Evolutionary conservation across 768 basidiomycete genomes (phyloP).

Genomic region (Boletus vermiculosoides): DNA sequence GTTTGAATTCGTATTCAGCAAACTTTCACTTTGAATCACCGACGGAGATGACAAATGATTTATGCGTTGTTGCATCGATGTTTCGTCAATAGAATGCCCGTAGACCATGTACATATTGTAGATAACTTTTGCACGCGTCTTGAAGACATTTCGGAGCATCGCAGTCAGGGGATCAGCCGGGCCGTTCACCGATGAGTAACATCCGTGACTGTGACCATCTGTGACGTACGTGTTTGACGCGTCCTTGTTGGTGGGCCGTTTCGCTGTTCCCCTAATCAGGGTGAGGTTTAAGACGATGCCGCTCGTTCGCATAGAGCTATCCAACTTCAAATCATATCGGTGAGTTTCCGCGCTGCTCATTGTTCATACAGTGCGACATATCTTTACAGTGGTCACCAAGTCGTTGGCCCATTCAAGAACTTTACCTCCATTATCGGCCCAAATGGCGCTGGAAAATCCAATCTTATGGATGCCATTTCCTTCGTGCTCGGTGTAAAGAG

Average conservation of each 20-base stretch:
- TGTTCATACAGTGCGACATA: constrained; percentile 2
- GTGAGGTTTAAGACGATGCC: constrained; percentile 53
- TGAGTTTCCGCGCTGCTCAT: constrained; percentile 24
- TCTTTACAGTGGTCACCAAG: constrained; percentile 64
- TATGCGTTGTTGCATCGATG: too few species aligned
- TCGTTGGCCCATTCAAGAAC: constrained; percentile 86
- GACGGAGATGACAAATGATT: neutral
- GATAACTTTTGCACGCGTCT: neutral
- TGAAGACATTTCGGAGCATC: too few species aligned
- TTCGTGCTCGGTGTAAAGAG: constrained; percentile 98
- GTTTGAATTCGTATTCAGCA: neutral
- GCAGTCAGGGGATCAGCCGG: neutral
- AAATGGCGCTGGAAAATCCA: constrained; percentile 98
- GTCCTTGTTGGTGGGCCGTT: constrained; percentile 18
- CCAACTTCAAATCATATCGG: constrained; percentile 97
- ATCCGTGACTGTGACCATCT: constrained; percentile 11
- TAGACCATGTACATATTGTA: neutral
- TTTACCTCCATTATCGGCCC: constrained; percentile 98
- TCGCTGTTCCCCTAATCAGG: constrained; percentile 21
- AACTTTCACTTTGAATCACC: neutral
- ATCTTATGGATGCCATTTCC: constrained; percentile 99
- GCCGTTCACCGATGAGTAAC: neutral
- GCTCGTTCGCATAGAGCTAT: constrained; percentile 81
- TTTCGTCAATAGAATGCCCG: neutral
- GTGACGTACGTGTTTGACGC: constrained; percentile 30